phyloP scores from a whole-genome alignment of 2,329 filamentous ascomycete genomes.

The Pestalotiopsis sp. region DNA sequence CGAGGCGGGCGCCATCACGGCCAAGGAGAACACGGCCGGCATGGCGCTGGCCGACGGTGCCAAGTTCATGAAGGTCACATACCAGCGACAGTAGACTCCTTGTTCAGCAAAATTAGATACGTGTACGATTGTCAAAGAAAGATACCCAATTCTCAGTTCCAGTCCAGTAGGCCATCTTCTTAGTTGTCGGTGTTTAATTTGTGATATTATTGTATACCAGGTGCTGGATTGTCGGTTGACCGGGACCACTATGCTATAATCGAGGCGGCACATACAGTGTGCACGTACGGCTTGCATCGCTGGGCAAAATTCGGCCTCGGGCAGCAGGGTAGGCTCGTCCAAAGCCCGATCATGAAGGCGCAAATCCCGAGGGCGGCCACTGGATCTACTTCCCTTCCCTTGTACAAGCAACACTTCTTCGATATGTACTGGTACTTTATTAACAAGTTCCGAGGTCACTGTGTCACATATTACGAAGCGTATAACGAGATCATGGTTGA shows the following conservation, averaged over 20 bases:
- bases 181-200: too few species aligned
- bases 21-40: slow-evolving; percentile 90
- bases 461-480: too few species aligned
- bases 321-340: not conserved
- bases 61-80: slow-evolving; percentile 90
- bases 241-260: too few species aligned
- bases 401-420: not conserved
- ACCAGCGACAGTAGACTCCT: slow-evolving; percentile 76
- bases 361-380: not conserved
- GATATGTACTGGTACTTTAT: too few species aligned
- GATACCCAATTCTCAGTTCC: not conserved
- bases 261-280: too few species aligned
- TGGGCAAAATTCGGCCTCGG: too few species aligned
- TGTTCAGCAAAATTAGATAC: not conserved
- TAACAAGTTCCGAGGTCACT: too few species aligned
- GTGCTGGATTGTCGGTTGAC: too few species aligned
- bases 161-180: not conserved
- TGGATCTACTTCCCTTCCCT: not conserved
- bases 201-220: too few species aligned
- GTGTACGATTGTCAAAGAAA: not conserved
- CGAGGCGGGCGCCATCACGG: slow-evolving; percentile 85
- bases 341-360: not conserved
- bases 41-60: slow-evolving; percentile 76
- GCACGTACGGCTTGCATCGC: too few species aligned
- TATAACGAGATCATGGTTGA: too few species aligned